Percentiles rank a stretch among this genome's conserved stretches.
Conservation (phyloP, 2,329 filamentous ascomycete genomes). For the Penicillium sp. region DNA sequence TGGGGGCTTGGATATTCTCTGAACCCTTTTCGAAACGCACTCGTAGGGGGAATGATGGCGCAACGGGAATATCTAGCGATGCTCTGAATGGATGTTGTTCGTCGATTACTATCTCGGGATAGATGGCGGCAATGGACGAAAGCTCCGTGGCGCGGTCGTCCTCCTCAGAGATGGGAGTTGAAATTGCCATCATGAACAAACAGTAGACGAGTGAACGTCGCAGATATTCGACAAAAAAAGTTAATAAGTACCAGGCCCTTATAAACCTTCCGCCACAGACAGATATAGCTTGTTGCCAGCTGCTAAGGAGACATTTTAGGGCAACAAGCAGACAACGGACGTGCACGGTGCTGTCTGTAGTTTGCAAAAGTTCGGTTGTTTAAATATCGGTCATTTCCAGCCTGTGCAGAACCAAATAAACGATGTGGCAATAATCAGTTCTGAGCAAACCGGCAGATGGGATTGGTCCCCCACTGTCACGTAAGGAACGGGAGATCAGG, state of each 20-base stretch:
- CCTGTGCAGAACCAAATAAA: not conserved
- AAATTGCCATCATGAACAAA: slow-evolving; percentile 3
- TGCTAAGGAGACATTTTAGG: slow-evolving; percentile 9
- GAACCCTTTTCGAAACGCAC: slow-evolving; percentile 38
- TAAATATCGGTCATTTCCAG: not conserved
- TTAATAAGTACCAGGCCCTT: not conserved
- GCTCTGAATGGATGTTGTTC: slow-evolving; percentile 45
- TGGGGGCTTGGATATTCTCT: slow-evolving; percentile 31
- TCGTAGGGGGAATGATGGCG: slow-evolving; percentile 51
- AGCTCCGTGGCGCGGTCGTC: slow-evolving; percentile 61
- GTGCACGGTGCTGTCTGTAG: not conserved
- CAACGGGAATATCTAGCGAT: slow-evolving; percentile 53
- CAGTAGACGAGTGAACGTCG: not conserved
- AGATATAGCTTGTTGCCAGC: not conserved
- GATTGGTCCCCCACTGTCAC: slow-evolving; percentile 6
- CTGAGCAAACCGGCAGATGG: not conserved
- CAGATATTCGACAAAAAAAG: not conserved
- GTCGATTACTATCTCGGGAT: slow-evolving; percentile 55
- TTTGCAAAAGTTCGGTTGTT: not conserved
- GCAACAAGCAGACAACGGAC: not conserved
- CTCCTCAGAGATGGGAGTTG: slow-evolving; percentile 24
- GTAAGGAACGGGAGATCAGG: slow-evolving; percentile 4
- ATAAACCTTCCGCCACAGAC: not conserved
- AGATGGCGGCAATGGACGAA: slow-evolving; percentile 58
- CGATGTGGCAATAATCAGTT: slow-evolving; percentile 9